Evolutionary conservation across 2,329 filamentous ascomycete genomes (phyloP).

Genomic region (Pyricularia grisea): DNA sequence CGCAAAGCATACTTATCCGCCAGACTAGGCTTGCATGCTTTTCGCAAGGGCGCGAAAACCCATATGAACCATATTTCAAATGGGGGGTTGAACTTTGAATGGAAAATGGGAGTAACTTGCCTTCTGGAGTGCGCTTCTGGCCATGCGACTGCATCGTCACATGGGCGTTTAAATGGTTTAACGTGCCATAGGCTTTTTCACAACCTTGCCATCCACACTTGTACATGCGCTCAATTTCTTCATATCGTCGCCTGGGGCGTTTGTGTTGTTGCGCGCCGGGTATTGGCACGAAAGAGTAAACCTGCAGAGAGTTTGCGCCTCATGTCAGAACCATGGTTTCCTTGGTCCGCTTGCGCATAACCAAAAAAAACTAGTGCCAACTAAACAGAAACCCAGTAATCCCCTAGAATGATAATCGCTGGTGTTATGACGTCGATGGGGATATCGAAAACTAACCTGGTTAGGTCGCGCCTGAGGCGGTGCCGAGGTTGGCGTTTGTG

Average conservation of each 20-base stretch:
- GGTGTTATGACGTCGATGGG: not conserved
- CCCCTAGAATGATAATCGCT: not conserved
- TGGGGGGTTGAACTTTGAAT: slow-evolving; percentile 6
- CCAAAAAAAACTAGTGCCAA: not conserved
- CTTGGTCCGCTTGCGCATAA: not conserved
- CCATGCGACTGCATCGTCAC: slow-evolving; percentile 99
- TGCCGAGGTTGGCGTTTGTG: slow-evolving; percentile 44
- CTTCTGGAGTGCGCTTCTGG: slow-evolving; percentile 90
- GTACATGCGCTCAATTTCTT: slow-evolving; percentile 99
- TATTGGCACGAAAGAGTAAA: slow-evolving; percentile 97
- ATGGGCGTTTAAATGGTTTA: slow-evolving; percentile 96
- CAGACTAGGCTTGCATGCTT: not conserved
- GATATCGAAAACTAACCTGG: slow-evolving; percentile 40
- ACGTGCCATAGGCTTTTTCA: slow-evolving; percentile 94
- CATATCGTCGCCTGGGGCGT: slow-evolving; percentile 82
- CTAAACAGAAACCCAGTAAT: not conserved
- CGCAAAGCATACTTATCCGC: not conserved
- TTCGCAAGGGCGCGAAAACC: not conserved
- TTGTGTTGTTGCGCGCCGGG: slow-evolving; percentile 97
- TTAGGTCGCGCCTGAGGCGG: slow-evolving; percentile 45
- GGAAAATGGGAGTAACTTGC: slow-evolving; percentile 46
- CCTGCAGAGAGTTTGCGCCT: slow-evolving; percentile 41
- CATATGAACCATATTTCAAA: not conserved
- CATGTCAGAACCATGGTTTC: slow-evolving; percentile 8
- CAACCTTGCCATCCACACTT: slow-evolving; percentile 98